Percentiles rank a stretch among this genome's conserved stretches.
Conservation (phyloP, 139 green algal genomes). For the Micractinium sp. region DNA sequence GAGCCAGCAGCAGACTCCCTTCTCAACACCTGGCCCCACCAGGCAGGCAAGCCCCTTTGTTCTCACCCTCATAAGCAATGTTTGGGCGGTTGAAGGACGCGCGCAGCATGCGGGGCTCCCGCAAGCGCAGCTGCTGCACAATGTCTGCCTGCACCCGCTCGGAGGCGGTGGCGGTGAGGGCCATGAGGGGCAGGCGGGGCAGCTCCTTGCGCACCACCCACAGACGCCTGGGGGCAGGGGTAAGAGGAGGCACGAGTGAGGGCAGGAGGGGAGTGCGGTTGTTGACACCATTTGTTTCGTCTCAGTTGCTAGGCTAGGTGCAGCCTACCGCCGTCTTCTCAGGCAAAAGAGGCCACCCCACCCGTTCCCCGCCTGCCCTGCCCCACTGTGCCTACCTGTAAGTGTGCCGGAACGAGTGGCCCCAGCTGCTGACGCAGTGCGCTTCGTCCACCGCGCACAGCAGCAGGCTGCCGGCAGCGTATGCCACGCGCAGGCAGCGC, state of each 20-base stretch:
- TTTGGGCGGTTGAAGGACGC: conserved; percentile 64
- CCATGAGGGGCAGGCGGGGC: conserved; percentile 55
- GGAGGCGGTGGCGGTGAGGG: conserved; percentile 52
- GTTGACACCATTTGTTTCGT: no score
- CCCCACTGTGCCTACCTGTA: neutral
- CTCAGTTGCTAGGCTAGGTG: no score
- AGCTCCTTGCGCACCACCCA: conserved; percentile 51
- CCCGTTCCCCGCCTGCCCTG: neutral
- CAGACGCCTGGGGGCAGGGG: conserved; percentile 30
- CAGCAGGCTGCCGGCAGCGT: conserved; percentile 9
- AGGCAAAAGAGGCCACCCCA: no score
- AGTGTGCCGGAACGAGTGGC: conserved; percentile 6
- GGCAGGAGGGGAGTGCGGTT: neutral
- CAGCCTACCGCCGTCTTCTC: no score
- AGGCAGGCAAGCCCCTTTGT: neutral
- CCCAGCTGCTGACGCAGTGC: conserved; percentile 36
- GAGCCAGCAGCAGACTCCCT: no score
- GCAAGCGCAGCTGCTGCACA: conserved; percentile 35
- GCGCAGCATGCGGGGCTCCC: conserved; percentile 8
- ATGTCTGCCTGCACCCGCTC: conserved; percentile 39
- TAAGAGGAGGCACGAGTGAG: neutral
- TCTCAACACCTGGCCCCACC: neutral
- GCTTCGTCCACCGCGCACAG: conserved; percentile 55
- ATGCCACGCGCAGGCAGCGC: neutral
- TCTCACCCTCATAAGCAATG: conserved; percentile 47